Evolutionary conservation across 2,329 filamentous ascomycete species (phyloP).

Genomic region (Emergomyces orientalis): DNA sequence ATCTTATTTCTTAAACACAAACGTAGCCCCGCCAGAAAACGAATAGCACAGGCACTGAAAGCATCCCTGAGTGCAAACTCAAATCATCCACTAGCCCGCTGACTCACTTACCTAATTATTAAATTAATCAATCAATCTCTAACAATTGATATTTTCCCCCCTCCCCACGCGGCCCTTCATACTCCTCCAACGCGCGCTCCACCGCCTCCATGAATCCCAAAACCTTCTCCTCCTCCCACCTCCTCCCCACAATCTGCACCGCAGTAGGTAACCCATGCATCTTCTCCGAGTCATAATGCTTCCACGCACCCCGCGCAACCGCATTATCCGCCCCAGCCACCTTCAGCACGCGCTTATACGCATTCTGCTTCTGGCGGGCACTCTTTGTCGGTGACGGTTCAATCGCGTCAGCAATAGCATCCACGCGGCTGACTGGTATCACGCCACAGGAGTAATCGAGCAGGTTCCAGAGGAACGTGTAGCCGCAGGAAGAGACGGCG

Average conservation of each 20-base stretch:
- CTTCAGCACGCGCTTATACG: slow-evolving; percentile 28
- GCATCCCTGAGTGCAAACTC: not conserved
- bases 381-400: slow-evolving; percentile 23
- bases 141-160: slow-evolving; percentile 30
- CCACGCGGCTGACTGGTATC: slow-evolving; percentile 76
- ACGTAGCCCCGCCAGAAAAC: not conserved
- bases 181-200: slow-evolving; percentile 59
- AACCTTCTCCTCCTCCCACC: slow-evolving; percentile 82
- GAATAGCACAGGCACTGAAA: not conserved
- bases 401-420: slow-evolving; percentile 59
- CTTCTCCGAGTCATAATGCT: slow-evolving; percentile 67
- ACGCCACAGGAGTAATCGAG: slow-evolving; percentile 81
- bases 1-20: not conserved
- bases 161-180: slow-evolving; percentile 26
- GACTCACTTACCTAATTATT: not conserved
- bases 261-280: slow-evolving; percentile 87
- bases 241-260: slow-evolving; percentile 70
- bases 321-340: slow-evolving; percentile 54
- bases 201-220: slow-evolving; percentile 69
- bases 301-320: slow-evolving; percentile 73
- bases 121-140: slow-evolving; percentile 26
- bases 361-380: slow-evolving; percentile 40
- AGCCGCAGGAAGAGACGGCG: slow-evolving; percentile 76
- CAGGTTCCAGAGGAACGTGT: slow-evolving; percentile 90
- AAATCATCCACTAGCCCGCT: not conserved